Conservation (phyloP, 2,329 filamentous ascomycete species). For the Coleophoma eucalyptorum region DNA sequence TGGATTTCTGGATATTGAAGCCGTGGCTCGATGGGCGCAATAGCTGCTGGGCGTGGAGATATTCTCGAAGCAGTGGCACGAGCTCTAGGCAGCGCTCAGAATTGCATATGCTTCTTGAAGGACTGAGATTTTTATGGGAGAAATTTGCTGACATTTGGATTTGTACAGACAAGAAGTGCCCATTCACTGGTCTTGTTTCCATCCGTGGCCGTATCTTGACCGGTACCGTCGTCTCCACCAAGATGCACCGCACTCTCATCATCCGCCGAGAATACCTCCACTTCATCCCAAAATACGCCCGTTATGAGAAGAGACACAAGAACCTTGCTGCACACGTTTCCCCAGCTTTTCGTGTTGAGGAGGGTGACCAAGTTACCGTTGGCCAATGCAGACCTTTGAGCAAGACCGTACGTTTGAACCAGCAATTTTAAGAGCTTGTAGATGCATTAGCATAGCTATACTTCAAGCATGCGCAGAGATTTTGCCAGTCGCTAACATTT, state of each 20-base stretch:
- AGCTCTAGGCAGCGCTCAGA: too few relatives aligned
- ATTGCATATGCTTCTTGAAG: not conserved
- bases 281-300: constrained; percentile 98
- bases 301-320: constrained; percentile 99
- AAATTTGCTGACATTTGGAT: constrained; percentile 15
- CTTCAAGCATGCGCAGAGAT: not conserved
- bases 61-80: not conserved
- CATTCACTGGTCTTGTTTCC: constrained; percentile 97
- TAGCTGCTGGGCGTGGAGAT: constrained; percentile 1
- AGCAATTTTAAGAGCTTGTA: not conserved
- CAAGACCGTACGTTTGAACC: constrained; percentile 83
- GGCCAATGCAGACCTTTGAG: constrained; percentile 98
- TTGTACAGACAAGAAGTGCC: constrained; percentile 97
- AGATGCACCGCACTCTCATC: constrained; percentile 99
- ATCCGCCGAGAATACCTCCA: constrained; percentile 99
- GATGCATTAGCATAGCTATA: constrained; percentile 2
- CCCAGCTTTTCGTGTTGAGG: constrained; percentile 99
- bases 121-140: not conserved
- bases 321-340: constrained; percentile 99
- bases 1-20: constrained; percentile 27
- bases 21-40: too few relatives aligned
- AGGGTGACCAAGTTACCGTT: constrained; percentile 98
- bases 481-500: constrained; percentile 10
- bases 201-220: constrained; percentile 99
- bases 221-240: constrained; percentile 98